Conservation (phyloP, 2,329 filamentous ascomycete species). For the Elsinoe perseae region DNA sequence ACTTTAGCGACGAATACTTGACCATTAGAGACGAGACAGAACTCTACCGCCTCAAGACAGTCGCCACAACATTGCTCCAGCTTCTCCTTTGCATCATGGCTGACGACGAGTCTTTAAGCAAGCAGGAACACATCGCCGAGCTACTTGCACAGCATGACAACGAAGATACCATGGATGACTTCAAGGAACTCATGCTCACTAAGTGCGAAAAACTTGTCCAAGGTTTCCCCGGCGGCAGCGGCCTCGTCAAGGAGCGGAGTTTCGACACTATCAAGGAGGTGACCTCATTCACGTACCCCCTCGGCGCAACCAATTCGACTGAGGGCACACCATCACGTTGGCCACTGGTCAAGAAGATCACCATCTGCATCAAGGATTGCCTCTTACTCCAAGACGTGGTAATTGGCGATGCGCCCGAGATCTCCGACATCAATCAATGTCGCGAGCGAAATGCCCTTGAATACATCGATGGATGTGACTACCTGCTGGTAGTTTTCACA, state of each 20-base stretch:
- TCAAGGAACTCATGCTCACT: background rate
- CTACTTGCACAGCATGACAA: background rate
- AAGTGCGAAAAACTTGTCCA: background rate
- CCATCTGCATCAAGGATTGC: conserved; percentile 20
- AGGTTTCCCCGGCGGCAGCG: background rate
- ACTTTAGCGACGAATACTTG: background rate
- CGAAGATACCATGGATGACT: background rate
- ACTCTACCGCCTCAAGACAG: background rate
- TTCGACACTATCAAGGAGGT: background rate
- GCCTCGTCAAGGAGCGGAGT: background rate
- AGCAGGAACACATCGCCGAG: background rate
- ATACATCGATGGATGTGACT: conserved; percentile 21
- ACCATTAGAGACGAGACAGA: background rate
- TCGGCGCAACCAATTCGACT: background rate
- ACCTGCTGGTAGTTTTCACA: conserved; percentile 21
- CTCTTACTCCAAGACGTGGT: conserved; percentile 20
- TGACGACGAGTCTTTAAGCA: background rate
- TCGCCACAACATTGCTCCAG: background rate
- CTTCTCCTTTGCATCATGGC: background rate
- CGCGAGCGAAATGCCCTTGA: conserved; percentile 20
- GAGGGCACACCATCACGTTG: conserved; percentile 19
- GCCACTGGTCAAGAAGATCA: conserved; percentile 21
- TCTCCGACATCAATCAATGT: conserved; percentile 23
- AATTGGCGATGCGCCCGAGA: conserved; percentile 24
- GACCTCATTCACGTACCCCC: background rate